Evolutionary conservation across 1,284 basidiomycete genomes (phyloP).

Genomic region (Puccinia polysora): DNA sequence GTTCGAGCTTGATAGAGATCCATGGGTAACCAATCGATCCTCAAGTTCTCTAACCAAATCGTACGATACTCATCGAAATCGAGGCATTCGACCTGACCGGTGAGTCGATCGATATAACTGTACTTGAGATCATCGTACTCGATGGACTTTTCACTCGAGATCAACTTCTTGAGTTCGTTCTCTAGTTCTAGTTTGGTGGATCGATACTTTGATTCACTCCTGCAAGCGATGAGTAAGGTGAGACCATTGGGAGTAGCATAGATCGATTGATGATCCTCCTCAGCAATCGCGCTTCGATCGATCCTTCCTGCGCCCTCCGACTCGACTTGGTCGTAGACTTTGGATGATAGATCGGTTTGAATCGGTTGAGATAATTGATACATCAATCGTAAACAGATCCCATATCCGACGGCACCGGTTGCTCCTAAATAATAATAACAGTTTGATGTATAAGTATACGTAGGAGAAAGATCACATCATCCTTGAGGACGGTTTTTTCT

Average conservation of each 20-base stretch:
- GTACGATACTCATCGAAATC: conserved; percentile 36
- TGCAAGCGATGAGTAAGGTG: conserved; percentile 52
- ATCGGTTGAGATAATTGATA: conserved; percentile 52
- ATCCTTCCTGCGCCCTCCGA: background rate
- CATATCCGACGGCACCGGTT: conserved; percentile 50
- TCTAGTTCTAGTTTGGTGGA: conserved; percentile 49
- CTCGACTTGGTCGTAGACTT: background rate
- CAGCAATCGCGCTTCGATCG: conserved; percentile 44
- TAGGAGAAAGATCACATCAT: too few relatives aligned
- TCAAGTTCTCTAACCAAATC: conserved; percentile 14
- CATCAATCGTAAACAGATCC: conserved; percentile 51
- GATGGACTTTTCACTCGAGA: background rate
- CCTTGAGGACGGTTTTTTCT: too few relatives aligned
- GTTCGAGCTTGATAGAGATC: conserved; percentile 25
- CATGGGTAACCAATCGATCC: conserved; percentile 17
- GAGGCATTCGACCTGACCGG: conserved; percentile 29
- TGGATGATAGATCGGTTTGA: conserved; percentile 48
- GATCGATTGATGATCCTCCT: conserved; percentile 46
- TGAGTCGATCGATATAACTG: conserved; percentile 31
- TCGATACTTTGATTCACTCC: conserved; percentile 51
- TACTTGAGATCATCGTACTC: conserved; percentile 8
- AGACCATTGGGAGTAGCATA: conserved; percentile 52
- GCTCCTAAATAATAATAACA: background rate
- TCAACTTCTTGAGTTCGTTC: conserved; percentile 40
- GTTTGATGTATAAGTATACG: background rate